Percentiles rank a stretch among this genome's conserved stretches.
These are phyloP conservation scores for Limtongia smithiae DNA, from an alignment of 805 yeast species.

Conservation along the genomic window DNA sequence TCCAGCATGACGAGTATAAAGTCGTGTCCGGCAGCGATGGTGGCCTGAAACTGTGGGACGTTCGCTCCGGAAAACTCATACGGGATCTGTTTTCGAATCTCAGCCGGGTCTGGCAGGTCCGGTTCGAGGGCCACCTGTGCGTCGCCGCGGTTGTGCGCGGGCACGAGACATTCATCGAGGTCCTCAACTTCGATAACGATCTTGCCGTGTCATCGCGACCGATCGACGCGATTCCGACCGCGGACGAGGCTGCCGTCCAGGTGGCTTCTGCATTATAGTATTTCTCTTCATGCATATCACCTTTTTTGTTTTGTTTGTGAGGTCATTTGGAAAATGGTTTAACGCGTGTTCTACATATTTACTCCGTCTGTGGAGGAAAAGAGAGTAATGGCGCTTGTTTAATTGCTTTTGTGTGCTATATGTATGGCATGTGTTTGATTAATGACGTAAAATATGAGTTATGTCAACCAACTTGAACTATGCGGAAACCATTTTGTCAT, in stretches of 20 bases:
- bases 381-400: too few species aligned
- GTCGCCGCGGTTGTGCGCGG: slow-evolving; percentile 85
- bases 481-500: too few species aligned
- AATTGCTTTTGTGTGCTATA: too few species aligned
- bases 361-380: too few species aligned
- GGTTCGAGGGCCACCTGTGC: slow-evolving; percentile 76
- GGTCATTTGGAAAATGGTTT: too few species aligned
- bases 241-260: neutral
- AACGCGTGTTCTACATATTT: too few species aligned
- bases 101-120: slow-evolving; percentile 93
- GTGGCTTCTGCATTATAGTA: neutral
- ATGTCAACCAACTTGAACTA: too few species aligned
- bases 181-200: slow-evolving; percentile 25
- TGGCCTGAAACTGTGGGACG: slow-evolving; percentile 84
- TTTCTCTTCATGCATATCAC: too few species aligned
- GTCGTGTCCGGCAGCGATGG: slow-evolving; percentile 87
- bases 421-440: too few species aligned
- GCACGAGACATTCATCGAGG: slow-evolving; percentile 68
- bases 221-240: neutral
- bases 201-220: slow-evolving; percentile 4
- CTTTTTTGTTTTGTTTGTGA: too few species aligned
- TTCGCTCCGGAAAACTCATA: slow-evolving; percentile 69
- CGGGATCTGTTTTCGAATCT: slow-evolving; percentile 67
- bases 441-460: too few species aligned
- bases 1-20: slow-evolving; percentile 79